Base-by-base conservation (phyloP, 148 eudicot genomes). In the Rhododendron henanense region DNA sequence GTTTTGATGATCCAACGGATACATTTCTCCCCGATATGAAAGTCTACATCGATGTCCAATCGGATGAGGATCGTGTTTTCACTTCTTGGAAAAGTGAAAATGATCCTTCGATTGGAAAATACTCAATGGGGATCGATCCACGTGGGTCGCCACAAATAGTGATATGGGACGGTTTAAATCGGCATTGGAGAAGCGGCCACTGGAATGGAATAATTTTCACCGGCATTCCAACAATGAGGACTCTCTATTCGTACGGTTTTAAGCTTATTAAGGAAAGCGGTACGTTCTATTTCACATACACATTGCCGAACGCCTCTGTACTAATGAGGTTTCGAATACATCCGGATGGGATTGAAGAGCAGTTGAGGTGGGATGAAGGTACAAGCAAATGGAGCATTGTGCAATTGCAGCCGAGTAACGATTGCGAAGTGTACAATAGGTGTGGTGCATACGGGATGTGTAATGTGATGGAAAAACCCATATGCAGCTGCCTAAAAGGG, bases 131-230 rank as follows among this genome's bases (percentile, higher is more conserved):
- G 6, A 87, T 94, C 21, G 93, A 92, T 83, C 89, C 94, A n/a
- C 84, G 86, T n/a, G 87, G 85, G 15, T 78, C 91, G 39, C 94
- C 97, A 0, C 93, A 94, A 86, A 51, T 93, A 19, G 91, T 92
- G 65, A 81, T 88, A 28, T 91, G 93, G 94, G 87, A 91, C 18
- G 92, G 92, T 28, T 50, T 16, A 23, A 78, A 85, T 1, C 86
- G 93, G 5, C 83, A 53, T 69, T 94, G 94, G 94, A 85, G 95
- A 74, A 94, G 94, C 19, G 97, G 97, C 47, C 89, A 87, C 16
- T 94, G 93, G 93, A 81, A 90, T 83, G 95, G 95, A 2, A 28
- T 84, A 78, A 77, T 57, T 0, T 91, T 93, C 67, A 89, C 83
- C 1, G 97, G 97, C 41, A 87, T 93, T 48, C 93, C 91, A 4